These are phyloP conservation scores for Dactylonectria macrodidyma DNA, from an alignment of 2,329 filamentous ascomycete genomes.

Conservation along the genomic window DNA sequence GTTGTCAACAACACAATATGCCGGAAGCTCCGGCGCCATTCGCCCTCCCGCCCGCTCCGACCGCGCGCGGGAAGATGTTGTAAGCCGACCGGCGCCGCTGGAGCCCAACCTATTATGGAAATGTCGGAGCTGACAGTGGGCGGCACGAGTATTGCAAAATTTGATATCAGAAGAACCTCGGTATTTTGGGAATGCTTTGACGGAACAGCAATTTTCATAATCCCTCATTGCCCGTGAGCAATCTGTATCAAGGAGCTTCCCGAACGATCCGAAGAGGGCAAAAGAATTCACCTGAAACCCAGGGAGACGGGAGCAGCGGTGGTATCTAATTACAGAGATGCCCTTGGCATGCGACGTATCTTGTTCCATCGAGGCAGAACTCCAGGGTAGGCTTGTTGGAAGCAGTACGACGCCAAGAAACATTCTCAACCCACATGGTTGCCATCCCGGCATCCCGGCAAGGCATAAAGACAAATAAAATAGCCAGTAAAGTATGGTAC, in stretches of 20 bases:
- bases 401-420: background rate
- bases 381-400: constrained; percentile 9
- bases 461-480: constrained; percentile 6
- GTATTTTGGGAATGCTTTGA: constrained; percentile 8
- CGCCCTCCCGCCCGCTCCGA: constrained; percentile 1
- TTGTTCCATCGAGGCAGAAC: constrained; percentile 4
- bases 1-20: background rate
- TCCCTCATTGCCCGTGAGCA: constrained; percentile 6
- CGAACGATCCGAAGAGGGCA: constrained; percentile 12
- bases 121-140: background rate
- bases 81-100: constrained; percentile 10
- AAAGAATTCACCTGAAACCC: constrained; percentile 18
- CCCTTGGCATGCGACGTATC: constrained; percentile 7
- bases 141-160: background rate
- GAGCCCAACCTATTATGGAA: background rate
- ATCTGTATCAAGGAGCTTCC: constrained; percentile 12
- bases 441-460: background rate
- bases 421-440: background rate
- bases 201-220: background rate
- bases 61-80: constrained; percentile 13
- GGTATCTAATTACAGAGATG: background rate
- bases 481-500: background rate
- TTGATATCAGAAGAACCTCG: background rate
- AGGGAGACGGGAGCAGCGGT: background rate
- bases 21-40: constrained; percentile 20